Base-by-base conservation (phyloP, 306 rosid species). In the Inga oerstediana region DNA sequence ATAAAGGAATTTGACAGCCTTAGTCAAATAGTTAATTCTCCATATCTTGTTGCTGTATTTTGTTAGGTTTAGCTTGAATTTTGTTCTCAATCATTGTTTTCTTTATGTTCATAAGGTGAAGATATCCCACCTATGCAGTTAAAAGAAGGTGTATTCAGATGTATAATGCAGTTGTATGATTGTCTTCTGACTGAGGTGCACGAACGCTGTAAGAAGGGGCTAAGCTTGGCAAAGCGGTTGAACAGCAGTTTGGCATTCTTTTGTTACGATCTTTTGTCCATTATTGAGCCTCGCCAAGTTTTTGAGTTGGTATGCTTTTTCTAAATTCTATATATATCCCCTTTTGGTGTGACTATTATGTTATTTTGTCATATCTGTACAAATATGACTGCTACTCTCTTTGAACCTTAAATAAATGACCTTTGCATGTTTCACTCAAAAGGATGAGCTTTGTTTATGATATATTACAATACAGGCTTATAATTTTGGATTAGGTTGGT, bases 111-210 rank as follows among this genome's bases (percentile, higher is more conserved):
- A 45, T 76, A 86, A 96, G 99, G 96, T 86, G 99, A 96, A 88
- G 99, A 96, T 74, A 91, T 96, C 82, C 99, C 99, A 0, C 99
- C 99, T 41, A 96, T 96, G 99, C 99, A 96, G 86, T 91, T 96
- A 85, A 96, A 96, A 88, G 99, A 96, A 85, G 97, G 95, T 80
- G 97, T 96, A 59, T 96, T 92, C 89, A 89, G 99, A 91, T 96
- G 99, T 85, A 94, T 96, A 84, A 85, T 94, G 97, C 99, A 96
- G 92, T 74, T 96, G 93, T 96, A 93, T 85, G 99, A 96, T 89
- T 96, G 99, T 88, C 94, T 96, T 80, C 90, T 96, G 65, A 96
- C 99, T 19, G 99, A 96, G 91, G 98, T 96, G 84, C 99, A 96
- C 22, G 99, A 96, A 80, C 99, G 99, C 68, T 96, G 99, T 81